Conservation (phyloP, 2,329 filamentous ascomycete species). For the Dactylellina parvicollis region DNA sequence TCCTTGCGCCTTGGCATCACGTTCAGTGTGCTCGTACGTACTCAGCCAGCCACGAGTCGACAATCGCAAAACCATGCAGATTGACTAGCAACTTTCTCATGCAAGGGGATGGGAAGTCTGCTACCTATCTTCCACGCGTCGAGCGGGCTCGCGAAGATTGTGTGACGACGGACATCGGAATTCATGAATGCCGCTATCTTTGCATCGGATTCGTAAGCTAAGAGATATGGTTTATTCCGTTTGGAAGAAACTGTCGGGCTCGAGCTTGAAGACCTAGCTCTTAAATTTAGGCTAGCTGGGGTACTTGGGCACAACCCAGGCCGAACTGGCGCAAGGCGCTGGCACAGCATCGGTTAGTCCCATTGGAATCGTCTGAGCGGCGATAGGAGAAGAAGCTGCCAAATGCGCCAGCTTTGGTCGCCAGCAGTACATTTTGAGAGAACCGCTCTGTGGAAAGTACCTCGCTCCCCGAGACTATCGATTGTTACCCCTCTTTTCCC, state of each 20-base stretch:
- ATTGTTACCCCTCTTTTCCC: constrained; percentile 45
- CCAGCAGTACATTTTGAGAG: not conserved
- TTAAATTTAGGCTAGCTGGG: constrained; percentile 20
- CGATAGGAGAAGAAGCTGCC: not conserved
- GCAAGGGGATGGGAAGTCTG: too few relatives aligned
- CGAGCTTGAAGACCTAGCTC: constrained; percentile 4
- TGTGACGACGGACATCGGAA: too few relatives aligned
- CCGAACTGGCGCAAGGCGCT: not conserved
- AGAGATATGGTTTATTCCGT: not conserved
- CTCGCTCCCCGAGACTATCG: not conserved
- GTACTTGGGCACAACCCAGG: not conserved
- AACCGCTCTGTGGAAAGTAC: constrained; percentile 2
- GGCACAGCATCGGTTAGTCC: constrained; percentile 5
- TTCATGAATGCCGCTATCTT: too few relatives aligned
- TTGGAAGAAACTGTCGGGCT: constrained; percentile 5
- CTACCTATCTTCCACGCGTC: too few relatives aligned
- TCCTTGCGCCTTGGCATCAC: too few relatives aligned
- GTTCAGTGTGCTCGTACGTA: too few relatives aligned
- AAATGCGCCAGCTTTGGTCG: not conserved
- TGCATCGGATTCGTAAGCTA: too few relatives aligned
- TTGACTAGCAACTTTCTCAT: too few relatives aligned
- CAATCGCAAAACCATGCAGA: too few relatives aligned
- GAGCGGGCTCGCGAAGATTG: too few relatives aligned
- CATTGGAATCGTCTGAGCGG: not conserved
- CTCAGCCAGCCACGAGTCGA: too few relatives aligned